Percentiles rank a stretch among this genome's conserved stretches.
phyloP scores from a whole-genome alignment of 352 stramenopile genomes.

The Phytopythium oedochilum region DNA sequence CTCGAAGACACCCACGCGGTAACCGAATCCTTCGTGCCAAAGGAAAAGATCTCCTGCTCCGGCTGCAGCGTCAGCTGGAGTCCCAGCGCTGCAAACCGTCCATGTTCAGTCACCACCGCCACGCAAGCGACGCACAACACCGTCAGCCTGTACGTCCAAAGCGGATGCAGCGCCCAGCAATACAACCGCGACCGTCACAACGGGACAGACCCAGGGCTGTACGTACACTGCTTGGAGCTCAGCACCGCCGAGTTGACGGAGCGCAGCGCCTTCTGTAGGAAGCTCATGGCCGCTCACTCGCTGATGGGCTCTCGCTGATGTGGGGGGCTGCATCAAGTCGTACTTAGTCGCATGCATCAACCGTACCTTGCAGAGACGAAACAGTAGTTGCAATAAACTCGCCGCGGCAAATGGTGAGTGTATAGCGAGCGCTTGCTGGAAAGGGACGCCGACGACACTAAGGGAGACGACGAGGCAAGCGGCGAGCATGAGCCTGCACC shows the following conservation, averaged over 20 bases:
- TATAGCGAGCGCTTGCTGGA: no score
- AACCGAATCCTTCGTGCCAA: constrained; percentile 44
- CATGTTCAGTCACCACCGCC: background rate
- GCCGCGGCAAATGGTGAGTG: no score
- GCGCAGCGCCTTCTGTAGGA: constrained; percentile 61
- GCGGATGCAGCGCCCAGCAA: background rate
- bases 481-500: constrained; percentile 80
- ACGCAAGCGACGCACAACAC: background rate
- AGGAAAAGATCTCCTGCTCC: constrained; percentile 77
- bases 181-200: background rate
- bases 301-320: background rate
- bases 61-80: constrained; percentile 68
- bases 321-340: no score
- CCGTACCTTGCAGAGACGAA: background rate
- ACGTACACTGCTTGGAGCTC: constrained; percentile 78
- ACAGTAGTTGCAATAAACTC: no score
- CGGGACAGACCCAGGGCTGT: background rate
- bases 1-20: constrained; percentile 68
- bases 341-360: background rate
- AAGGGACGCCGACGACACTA: no score
- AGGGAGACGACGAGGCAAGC: no score
- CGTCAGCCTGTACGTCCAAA: background rate
- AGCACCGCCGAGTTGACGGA: constrained; percentile 74
- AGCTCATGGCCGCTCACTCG: constrained; percentile 43
- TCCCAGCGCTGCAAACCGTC: constrained; percentile 52